Base-by-base conservation (phyloP, 2,329 filamentous ascomycete genomes). In the Monilinia aucupariae region DNA sequence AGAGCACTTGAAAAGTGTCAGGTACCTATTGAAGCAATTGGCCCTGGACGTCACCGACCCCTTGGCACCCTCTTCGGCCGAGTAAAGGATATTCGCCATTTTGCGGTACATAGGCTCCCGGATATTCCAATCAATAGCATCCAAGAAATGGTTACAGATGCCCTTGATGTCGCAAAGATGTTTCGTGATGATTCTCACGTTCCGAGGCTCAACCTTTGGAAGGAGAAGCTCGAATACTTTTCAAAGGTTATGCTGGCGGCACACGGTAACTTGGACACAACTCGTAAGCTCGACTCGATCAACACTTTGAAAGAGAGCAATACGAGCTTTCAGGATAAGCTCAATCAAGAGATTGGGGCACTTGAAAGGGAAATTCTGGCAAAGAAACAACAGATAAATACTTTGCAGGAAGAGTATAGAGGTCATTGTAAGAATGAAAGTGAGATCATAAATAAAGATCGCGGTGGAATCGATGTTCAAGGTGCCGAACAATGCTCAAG, bases 71-170 rank as follows among this genome's bases (percentile, higher is more conserved):
- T 66, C 4, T 63, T 67, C 34, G 15, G 22, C 10, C 48, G 64
- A 2, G 56, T 59, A 20, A 60, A n/a, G 47, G 39, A 39, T 49
- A 62, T 67, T 51, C 60, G 66, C 27, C 62, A 67, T 52, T 55
- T 61, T 51, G 66, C 64, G 3, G 65, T 66, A 41, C 65, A 66
- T 50, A 61, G 65, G 32, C 55, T 50, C 27, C 59, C 64, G 25
- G 41, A 47, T n/a, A 59, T 65, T 32, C 43, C 64, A 54, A 55
- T 65, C 25, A 22, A 27, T 7, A 64, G 22, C 25, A 49, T 65
- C 9, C 47, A 47, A 39, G 41, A 41, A 27, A 65, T 65, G 62
- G 45, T 65, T 30, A 48, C 22, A 50, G 64, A 65, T 39, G 58
- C 64, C 15, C 55, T 49, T 7, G 50, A 54, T 20, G 41, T 65